These are phyloP conservation scores for Elasticomyces elasticus DNA, from an alignment of 495 filamentous ascomycete species.

Conservation along the genomic window DNA sequence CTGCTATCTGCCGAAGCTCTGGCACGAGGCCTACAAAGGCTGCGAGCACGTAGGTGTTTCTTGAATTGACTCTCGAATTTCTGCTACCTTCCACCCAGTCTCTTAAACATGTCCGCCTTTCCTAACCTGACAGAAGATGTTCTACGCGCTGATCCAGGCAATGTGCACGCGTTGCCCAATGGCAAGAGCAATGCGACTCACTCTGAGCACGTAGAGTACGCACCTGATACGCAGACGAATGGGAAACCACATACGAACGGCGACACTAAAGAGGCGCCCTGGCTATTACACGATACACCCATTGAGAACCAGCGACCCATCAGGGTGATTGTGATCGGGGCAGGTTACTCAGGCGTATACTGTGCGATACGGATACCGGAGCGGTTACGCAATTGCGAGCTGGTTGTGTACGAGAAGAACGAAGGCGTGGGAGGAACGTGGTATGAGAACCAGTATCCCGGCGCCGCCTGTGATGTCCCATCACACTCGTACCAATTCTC, in stretches of 20 bases:
- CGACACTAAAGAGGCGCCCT: slow-evolving; percentile 3
- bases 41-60: too few species aligned
- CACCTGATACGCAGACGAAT: neutral
- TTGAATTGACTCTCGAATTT: neutral
- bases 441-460: slow-evolving; percentile 63
- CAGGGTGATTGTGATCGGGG: slow-evolving; percentile 54
- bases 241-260: slow-evolving; percentile 1
- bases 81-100: neutral
- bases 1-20: too few species aligned
- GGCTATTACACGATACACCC: slow-evolving; percentile 26
- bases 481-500: slow-evolving; percentile 23
- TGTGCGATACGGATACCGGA: slow-evolving; percentile 50
- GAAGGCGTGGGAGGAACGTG: slow-evolving; percentile 60
- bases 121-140: slow-evolving; percentile 19
- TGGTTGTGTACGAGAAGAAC: slow-evolving; percentile 65
- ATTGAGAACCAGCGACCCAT: slow-evolving; percentile 46
- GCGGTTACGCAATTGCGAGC: slow-evolving; percentile 28
- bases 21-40: too few species aligned
- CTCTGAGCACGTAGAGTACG: slow-evolving; percentile 1
- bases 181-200: neutral
- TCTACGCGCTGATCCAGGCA: neutral
- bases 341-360: slow-evolving; percentile 54
- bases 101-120: slow-evolving; percentile 14
- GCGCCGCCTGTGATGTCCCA: slow-evolving; percentile 42
- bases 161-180: neutral